These are phyloP conservation scores for Wallacemonas collosoma DNA, from an alignment of 208 protist genomes.

Conservation along the genomic window DNA sequence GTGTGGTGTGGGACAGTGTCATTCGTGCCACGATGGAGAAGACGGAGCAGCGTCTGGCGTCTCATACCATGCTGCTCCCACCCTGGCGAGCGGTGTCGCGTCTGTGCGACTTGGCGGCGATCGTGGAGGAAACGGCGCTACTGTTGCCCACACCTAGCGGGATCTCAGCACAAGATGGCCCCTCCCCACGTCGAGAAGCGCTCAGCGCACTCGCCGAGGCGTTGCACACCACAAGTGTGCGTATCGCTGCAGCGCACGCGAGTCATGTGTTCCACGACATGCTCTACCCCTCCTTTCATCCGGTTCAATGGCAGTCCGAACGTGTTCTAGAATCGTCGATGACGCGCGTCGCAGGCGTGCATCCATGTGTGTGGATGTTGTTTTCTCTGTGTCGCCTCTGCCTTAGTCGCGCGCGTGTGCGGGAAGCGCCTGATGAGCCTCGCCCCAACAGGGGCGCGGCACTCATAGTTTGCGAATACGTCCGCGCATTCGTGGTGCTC, in stretches of 20 bases:
- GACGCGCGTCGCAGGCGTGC: conserved; percentile 9
- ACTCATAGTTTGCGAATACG: conserved; percentile 3
- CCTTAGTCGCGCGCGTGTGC: neutral
- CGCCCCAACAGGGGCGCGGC: neutral
- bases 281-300: conserved; percentile 4
- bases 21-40: neutral
- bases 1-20: neutral
- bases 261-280: conserved; percentile 1
- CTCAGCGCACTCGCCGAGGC: neutral
- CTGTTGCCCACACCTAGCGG: neutral
- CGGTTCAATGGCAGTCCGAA: conserved; percentile 5
- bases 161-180: neutral
- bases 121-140: conserved; percentile 4
- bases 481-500: conserved; percentile 6
- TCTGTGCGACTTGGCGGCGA: neutral
- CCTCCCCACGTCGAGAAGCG: neutral
- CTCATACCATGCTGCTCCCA: neutral
- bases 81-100: neutral
- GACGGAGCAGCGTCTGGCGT: neutral
- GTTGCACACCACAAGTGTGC: neutral
- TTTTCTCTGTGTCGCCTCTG: conserved; percentile 7
- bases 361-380: conserved; percentile 18
- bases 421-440: neutral
- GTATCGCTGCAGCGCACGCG: neutral
- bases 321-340: conserved; percentile 10